phyloP scores from a whole-genome alignment of 441 rosid genomes.

The Omphalea diandra region DNA sequence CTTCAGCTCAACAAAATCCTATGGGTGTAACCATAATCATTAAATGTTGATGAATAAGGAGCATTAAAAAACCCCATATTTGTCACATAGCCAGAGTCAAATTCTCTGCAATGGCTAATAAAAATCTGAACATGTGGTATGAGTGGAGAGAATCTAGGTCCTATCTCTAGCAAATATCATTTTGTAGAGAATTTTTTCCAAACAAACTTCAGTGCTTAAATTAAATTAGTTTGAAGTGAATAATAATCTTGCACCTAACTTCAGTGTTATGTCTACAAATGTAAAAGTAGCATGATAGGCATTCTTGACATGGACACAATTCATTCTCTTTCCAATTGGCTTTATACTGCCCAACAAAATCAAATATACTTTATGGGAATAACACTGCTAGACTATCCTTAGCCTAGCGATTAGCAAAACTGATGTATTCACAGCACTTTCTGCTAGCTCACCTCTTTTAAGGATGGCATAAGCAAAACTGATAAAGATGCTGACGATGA shows the following conservation, averaged over 20 bases:
- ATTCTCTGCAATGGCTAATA: not conserved
- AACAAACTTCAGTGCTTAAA: not conserved
- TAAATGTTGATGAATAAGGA: too few species aligned
- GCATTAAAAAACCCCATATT: not conserved
- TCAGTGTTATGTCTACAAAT: not conserved
- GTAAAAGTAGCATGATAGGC: not conserved
- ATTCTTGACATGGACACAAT: not conserved
- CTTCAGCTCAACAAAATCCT: not conserved
- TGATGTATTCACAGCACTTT: slow-evolving; percentile 3
- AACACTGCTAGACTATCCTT: slow-evolving; percentile 9
- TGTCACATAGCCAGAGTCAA: not conserved
- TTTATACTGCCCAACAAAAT: not conserved
- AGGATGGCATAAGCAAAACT: slow-evolving; percentile 72
- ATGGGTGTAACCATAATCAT: too few species aligned
- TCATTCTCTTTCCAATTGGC: slow-evolving; percentile 11
- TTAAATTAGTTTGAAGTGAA: not conserved
- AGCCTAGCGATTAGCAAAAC: not conserved
- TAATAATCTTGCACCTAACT: not conserved
- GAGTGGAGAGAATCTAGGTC: not conserved
- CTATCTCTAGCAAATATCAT: not conserved
- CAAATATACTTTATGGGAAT: not conserved
- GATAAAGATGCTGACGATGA: slow-evolving; percentile 67
- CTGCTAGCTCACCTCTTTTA: slow-evolving; percentile 66
- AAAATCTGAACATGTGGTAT: not conserved
- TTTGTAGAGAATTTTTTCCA: not conserved